These are phyloP conservation scores for Fusarium burgessii DNA, from an alignment of 2,329 filamentous ascomycete genomes.

Conservation along the genomic window DNA sequence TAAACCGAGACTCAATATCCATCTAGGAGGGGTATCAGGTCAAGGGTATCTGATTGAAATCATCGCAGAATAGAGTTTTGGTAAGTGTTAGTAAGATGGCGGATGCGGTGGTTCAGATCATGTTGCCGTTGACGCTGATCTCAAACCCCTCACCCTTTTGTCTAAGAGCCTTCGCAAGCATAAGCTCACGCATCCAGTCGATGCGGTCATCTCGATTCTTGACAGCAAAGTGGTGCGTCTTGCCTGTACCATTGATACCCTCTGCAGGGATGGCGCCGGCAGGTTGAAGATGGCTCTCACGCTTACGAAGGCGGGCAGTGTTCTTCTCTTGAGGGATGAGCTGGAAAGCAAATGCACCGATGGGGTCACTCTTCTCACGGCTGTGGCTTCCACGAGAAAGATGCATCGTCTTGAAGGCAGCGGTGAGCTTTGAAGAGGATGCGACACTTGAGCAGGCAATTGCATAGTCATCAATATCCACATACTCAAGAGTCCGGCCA, in stretches of 20 bases:
- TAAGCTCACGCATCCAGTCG: conserved; percentile 96
- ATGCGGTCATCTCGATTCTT: conserved; percentile 89
- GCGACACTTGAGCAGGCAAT: conserved; percentile 85
- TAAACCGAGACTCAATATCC: conserved; percentile 5
- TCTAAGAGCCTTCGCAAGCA: conserved; percentile 88
- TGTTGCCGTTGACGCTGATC: conserved; percentile 83
- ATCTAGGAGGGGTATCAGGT: conserved; percentile 1
- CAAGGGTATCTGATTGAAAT: conserved; percentile 6
- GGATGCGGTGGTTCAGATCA: conserved; percentile 63
- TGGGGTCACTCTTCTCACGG: conserved; percentile 66
- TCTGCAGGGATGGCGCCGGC: conserved; percentile 52
- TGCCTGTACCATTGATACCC: conserved; percentile 72
- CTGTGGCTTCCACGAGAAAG: conserved; percentile 65
- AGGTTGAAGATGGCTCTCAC: conserved; percentile 61
- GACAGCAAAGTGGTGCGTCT: conserved; percentile 95
- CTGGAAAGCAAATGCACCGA: conserved; percentile 85
- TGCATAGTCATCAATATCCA: conserved; percentile 90
- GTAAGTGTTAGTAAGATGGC: conserved; percentile 4
- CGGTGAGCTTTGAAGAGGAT: conserved; percentile 82
- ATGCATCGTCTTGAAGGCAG: conserved; percentile 85
- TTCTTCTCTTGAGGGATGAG: conserved; percentile 78
- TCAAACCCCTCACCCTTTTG: conserved; percentile 87
- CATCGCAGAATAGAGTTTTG: conserved; percentile 20
- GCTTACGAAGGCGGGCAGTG: conserved; percentile 64
- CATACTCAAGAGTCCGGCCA: conserved; percentile 76